Base-by-base conservation (phyloP, 345 rosid species). In the Hirschfeldia incana region DNA sequence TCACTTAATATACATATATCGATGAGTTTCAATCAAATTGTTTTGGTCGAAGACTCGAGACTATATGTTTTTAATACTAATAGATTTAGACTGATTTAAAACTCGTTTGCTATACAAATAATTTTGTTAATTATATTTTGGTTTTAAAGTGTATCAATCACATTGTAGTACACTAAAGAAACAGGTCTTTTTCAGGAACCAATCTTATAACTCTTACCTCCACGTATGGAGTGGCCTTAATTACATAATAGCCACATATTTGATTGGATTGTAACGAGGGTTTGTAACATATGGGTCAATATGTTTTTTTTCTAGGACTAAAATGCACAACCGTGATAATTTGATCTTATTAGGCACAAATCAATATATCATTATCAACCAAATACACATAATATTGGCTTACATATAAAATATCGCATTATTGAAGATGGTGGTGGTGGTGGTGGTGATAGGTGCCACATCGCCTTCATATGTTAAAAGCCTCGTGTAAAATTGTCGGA, bases 241-340 rank as follows among this genome's bases (percentile, higher is more conserved):
- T 28, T 49, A 66, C n/a, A 66, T 21, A 44, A 46, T 79, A 61
- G 59, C 67, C 51, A 59, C 73, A 72, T 73, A 71, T 26, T 67
- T 73, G 57, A 78, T 78, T 67, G 37, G 81, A 65, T 11, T 44
- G 73, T 58, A 72, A 77, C 58, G 34, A 70, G 27, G 4, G 9
- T 8, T 42, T 61, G 62, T 13, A 26, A 30, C 44, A 60, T 13
- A 36, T 21, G 55, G 55, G 65, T 36, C 66, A 37, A 4, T 71
- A 8, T 71, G 65, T 33, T 33, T 34, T 8, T 21, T 26, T 57
- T 57, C 4, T 61, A 28, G 12, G 51, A 44, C 51, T 44, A 13
- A 17, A 9, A 27, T 37, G 63, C 58, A 34, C 44, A 78, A 39
- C 30, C 17, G 67, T 72, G 30, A 37, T 12, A 28, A 39, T 42